A percentile compares a stretch with the other conserved stretches of the same genome.
Evolutionary conservation across 2,329 filamentous ascomycete genomes (phyloP).

Genomic region (Sarocladium strictum): DNA sequence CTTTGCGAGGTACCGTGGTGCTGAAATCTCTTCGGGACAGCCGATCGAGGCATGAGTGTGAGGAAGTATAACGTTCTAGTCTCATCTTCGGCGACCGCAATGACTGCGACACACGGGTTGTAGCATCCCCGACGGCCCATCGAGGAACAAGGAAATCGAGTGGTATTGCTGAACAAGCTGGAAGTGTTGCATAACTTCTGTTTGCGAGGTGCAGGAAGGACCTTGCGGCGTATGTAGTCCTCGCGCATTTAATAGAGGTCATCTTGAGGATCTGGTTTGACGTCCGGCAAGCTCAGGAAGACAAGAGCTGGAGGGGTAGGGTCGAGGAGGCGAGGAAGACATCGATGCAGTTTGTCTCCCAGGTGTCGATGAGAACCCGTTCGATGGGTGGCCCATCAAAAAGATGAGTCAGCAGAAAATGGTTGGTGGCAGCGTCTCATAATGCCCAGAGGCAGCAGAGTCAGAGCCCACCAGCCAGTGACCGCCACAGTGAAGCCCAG

Average conservation of each 20-base stretch:
- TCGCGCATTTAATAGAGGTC: slow-evolving; percentile 30
- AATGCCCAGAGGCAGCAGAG: neutral
- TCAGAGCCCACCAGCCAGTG: neutral
- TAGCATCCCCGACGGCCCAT: slow-evolving; percentile 13
- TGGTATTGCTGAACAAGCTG: slow-evolving; percentile 20
- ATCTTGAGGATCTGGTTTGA: slow-evolving; percentile 18
- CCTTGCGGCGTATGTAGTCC: slow-evolving; percentile 30
- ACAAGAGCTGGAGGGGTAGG: neutral
- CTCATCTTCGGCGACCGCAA: neutral
- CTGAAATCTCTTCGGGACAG: neutral
- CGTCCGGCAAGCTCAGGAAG: neutral
- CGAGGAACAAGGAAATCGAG: slow-evolving; percentile 36
- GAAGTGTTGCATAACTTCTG: slow-evolving; percentile 22
- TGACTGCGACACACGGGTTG: neutral
- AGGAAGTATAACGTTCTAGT: neutral
- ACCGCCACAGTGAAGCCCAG: slow-evolving; percentile 6
- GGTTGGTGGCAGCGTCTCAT: neutral
- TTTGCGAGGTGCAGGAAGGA: slow-evolving; percentile 36
- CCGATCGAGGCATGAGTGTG: neutral
- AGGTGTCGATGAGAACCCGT: neutral
- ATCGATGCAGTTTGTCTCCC: neutral
- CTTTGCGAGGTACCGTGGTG: slow-evolving; percentile 18
- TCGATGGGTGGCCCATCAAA: neutral
- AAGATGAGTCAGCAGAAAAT: slow-evolving; percentile 8
- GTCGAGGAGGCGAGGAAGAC: neutral